These are phyloP conservation scores for Ceratocystis cubensis DNA, from an alignment of 2,329 filamentous ascomycete species.

Conservation along the genomic window DNA sequence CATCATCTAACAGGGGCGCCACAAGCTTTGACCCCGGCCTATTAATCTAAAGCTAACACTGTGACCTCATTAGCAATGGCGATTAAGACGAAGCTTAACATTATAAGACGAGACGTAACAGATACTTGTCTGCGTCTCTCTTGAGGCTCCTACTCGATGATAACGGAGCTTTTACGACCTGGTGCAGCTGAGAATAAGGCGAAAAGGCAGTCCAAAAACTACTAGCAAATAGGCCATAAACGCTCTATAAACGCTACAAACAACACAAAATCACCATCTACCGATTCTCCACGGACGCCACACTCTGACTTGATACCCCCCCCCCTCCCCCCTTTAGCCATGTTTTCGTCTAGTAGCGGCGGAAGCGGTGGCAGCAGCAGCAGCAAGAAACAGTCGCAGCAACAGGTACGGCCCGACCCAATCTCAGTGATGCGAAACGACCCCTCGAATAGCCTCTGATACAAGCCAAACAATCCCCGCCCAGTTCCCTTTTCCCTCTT, in stretches of 20 bases:
- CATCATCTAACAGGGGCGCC: neutral
- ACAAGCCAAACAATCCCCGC: neutral
- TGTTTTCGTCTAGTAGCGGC: slow-evolving; percentile 50
- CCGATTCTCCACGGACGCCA: too few relatives aligned
- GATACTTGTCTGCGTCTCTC: too few relatives aligned
- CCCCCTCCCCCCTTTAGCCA: slow-evolving; percentile 27
- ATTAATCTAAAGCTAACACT: slow-evolving; percentile 10
- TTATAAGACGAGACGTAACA: neutral
- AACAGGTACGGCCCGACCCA: slow-evolving; percentile 46
- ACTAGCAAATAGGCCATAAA: too few relatives aligned
- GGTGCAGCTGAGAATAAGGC: too few relatives aligned
- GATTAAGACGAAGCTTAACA: neutral
- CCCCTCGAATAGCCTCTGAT: slow-evolving; percentile 4
- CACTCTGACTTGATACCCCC: neutral
- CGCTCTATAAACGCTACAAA: too few relatives aligned
- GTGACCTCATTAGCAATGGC: slow-evolving; percentile 3
- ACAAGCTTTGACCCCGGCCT: slow-evolving; percentile 10
- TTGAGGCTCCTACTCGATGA: too few relatives aligned
- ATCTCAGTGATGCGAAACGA: neutral
- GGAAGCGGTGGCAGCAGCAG: slow-evolving; percentile 42
- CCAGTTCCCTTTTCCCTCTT: neutral
- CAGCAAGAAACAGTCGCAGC: slow-evolving; percentile 49
- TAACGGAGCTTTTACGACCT: too few relatives aligned
- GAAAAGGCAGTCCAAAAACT: too few relatives aligned
- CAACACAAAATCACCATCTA: too few relatives aligned